These are phyloP conservation scores for Trichoderma asperelloides DNA, from an alignment of 495 filamentous ascomycete genomes.

Conservation along the genomic window DNA sequence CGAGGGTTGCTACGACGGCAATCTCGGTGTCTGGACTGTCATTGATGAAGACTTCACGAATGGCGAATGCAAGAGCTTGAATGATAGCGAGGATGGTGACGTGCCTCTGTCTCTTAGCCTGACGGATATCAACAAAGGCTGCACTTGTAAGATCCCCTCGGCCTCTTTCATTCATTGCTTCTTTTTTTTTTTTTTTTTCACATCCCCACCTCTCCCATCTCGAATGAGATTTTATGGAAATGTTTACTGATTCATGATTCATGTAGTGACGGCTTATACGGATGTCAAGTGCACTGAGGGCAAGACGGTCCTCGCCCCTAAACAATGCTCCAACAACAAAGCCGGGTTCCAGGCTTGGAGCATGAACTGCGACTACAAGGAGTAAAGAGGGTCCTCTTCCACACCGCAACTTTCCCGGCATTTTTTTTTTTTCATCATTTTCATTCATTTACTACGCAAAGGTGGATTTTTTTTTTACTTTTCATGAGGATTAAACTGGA, in stretches of 20 bases:
- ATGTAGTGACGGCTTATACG: not conserved
- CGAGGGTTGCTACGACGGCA: not conserved
- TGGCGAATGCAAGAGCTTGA: not conserved
- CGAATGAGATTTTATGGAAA: not conserved
- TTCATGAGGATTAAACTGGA: not conserved
- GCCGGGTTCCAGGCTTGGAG: not conserved
- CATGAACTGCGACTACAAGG: constrained; percentile 4
- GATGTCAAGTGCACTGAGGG: not conserved
- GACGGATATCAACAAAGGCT: not conserved
- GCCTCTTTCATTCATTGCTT: not conserved
- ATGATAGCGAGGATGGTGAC: not conserved
- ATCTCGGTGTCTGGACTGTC: constrained; percentile 3
- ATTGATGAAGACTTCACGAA: not conserved
- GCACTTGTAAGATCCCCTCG: not conserved
- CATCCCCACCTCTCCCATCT: too few species aligned
- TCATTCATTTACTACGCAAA: not conserved
- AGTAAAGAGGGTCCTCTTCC: not conserved
- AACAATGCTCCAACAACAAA: not conserved
- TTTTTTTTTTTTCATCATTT: not conserved
- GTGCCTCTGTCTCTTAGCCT: not conserved
- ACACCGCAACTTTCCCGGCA: not conserved
- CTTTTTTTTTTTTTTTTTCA: too few species aligned
- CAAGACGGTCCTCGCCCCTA: not conserved
- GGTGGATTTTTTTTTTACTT: not conserved
- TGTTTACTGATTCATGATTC: not conserved